Percentiles rank a stretch among this genome's conserved stretches.
Conservation (phyloP, 495 filamentous ascomycete genomes). For the Endocarpon pusillum region DNA sequence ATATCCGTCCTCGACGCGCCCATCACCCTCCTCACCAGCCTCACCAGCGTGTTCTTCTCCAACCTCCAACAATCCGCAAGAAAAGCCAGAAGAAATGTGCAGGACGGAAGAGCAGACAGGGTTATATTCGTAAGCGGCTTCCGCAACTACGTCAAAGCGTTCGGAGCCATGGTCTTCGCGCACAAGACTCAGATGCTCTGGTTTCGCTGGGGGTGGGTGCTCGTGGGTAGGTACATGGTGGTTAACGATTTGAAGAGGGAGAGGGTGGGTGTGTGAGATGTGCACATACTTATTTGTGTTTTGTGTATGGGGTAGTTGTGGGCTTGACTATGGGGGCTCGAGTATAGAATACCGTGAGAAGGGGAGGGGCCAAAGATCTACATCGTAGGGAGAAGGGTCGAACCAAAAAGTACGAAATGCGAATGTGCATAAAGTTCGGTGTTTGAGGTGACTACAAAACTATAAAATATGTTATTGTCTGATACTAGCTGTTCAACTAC, state of each 20-base stretch:
- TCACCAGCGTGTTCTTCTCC: slow-evolving; percentile 20
- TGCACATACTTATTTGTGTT: too few relatives aligned
- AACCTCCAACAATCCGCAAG: slow-evolving; percentile 21
- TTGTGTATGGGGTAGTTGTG: too few relatives aligned
- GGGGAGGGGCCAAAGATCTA: too few relatives aligned
- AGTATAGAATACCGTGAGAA: too few relatives aligned
- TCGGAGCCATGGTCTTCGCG: slow-evolving; percentile 69
- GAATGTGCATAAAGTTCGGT: too few relatives aligned
- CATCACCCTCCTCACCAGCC: slow-evolving; percentile 36
- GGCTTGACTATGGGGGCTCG: too few relatives aligned
- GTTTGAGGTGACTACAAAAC: too few relatives aligned
- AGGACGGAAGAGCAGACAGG: slow-evolving; percentile 26
- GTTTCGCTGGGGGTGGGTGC: slow-evolving; percentile 96
- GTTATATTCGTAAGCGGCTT: slow-evolving; percentile 55
- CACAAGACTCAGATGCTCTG: slow-evolving; percentile 96
- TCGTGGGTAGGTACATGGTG: slow-evolving; percentile 80
- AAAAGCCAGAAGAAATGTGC: slow-evolving; percentile 6
- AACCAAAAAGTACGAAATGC: too few relatives aligned
- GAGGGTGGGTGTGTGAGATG: too few relatives aligned
- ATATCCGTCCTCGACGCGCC: slow-evolving; percentile 54
- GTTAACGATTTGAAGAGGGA: slow-evolving; percentile 75
- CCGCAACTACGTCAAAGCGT: slow-evolving; percentile 44
- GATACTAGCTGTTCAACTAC: too few relatives aligned
- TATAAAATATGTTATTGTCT: too few relatives aligned
- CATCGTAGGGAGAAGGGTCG: too few relatives aligned